A percentile compares a stretch with the other conserved stretches of the same genome.
phyloP scores from a whole-genome alignment of 805 yeast species.

The Sugiyamaella americana region DNA sequence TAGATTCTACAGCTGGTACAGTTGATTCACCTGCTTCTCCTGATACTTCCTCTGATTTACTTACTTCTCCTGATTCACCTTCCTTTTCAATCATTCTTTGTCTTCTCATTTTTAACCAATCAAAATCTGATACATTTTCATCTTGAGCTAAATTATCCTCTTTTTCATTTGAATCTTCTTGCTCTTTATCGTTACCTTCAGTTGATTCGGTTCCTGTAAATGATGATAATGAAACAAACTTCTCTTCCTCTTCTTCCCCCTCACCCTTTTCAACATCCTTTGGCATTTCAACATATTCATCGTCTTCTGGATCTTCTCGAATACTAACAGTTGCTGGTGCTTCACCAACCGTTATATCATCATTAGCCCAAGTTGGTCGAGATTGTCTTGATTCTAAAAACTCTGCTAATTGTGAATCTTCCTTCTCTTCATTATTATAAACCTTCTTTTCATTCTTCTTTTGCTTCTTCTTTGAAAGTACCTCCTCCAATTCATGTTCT shows the following conservation, averaged over 20 bases:
- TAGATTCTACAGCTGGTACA: conserved; percentile 21
- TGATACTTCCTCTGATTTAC: neutral
- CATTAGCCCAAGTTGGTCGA: conserved; percentile 67
- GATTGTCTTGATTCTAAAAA: conserved; percentile 82
- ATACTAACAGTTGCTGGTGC: conserved; percentile 21
- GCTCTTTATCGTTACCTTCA: too few species aligned
- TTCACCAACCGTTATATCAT: conserved; percentile 43
- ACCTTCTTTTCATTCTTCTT: conserved; percentile 24
- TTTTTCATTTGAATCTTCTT: too few species aligned
- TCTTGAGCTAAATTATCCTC: conserved; percentile 39
- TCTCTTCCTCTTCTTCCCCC: conserved; percentile 32
- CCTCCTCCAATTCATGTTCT: conserved; percentile 34
- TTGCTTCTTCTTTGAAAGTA: conserved; percentile 32
- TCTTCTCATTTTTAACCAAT: conserved; percentile 78
- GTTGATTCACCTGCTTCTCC: neutral
- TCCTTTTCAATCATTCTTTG: conserved; percentile 51
- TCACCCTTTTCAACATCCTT: conserved; percentile 32
- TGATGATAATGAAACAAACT: conserved; percentile 5
- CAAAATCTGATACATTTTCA: conserved; percentile 62
- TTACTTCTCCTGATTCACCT: conserved; percentile 8
- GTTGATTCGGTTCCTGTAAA: conserved; percentile 18
- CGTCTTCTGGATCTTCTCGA: conserved; percentile 37
- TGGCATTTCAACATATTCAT: conserved; percentile 34
- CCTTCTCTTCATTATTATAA: conserved; percentile 16
- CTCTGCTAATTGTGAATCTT: conserved; percentile 57